Base-by-base conservation (phyloP, 1,139 yeast genomes). In the Yamadazyma blattariae region DNA sequence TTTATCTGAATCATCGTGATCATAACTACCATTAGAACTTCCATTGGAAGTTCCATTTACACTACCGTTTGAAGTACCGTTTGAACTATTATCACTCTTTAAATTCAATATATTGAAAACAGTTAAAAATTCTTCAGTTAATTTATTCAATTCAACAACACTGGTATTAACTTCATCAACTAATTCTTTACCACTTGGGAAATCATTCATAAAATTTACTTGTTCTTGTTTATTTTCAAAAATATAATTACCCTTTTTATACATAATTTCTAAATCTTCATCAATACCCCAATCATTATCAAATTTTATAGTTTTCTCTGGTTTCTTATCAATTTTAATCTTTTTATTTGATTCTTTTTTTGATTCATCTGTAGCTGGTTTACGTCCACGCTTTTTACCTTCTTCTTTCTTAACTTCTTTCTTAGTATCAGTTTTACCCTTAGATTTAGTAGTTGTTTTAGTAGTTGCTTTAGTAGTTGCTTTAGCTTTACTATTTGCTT, bases 201-300 rank as follows among this genome's bases (percentile, higher is more conserved):
- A 54, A 6, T 46, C 46, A 3, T 42, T 34, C 11, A 47, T 49
- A 30, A 66, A 61, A 21, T 49, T 35, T 2, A 36, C 39, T 45
- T 68, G 72, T 24, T 64, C 61, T 11, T 51, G 37, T 32, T 51
- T 54, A 20, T 59, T 50, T 7, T 66, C 70, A 40, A 57, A 69
- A 3, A 69, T 56, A 40, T 58, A 67, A 43, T 67, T 57, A 0
- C 71, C 73, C 19, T 44, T 40, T 10, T 54, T 51, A 28, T 38
- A 44, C 17, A 57, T 55, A 29, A 43, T 50, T 7, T 45, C 46
- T 12, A 52, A 39, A 24, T 48, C 42, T 16, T 64, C 71, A 8
- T 64, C 70, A 15, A 68, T 38, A 2, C 74, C 74, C 75, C 75
- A 69, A 46, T 69, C 75, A 4, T 65, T 54, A 46, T 69, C 75